A percentile compares a stretch with the other conserved stretches of the same genome.
These are phyloP conservation scores for Lachancea lanzarotensis DNA, from an alignment of 805 yeast species.

Conservation along the genomic window DNA sequence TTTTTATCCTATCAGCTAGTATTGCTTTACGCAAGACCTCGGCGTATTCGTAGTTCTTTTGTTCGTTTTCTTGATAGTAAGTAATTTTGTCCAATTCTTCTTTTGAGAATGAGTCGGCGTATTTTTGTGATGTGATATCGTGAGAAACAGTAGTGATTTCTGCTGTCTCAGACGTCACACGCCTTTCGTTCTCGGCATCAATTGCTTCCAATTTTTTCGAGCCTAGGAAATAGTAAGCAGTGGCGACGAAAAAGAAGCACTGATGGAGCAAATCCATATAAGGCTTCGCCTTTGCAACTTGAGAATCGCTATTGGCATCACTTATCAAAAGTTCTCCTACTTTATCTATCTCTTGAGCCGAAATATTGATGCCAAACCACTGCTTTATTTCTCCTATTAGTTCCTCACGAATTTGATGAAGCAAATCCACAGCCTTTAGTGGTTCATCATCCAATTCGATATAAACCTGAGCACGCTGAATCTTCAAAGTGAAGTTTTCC, in stretches of 20 bases:
- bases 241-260: constrained; percentile 67
- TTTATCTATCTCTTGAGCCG: neutral
- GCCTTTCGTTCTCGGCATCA: constrained; percentile 28
- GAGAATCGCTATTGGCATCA: neutral
- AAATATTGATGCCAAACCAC: constrained; percentile 11
- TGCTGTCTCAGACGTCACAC: constrained; percentile 1
- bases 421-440: constrained; percentile 40
- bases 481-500: constrained; percentile 36
- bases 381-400: constrained; percentile 23
- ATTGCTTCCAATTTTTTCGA: constrained; percentile 23
- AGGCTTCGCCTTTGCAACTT: constrained; percentile 15
- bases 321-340: neutral
- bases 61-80: constrained; percentile 42
- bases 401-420: constrained; percentile 37
- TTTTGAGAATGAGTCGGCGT: constrained; percentile 18
- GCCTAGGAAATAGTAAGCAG: constrained; percentile 28
- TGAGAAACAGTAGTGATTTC: neutral
- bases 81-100: constrained; percentile 27
- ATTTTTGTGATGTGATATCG: neutral
- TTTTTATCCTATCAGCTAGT: constrained; percentile 35
- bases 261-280: constrained; percentile 59
- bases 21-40: constrained; percentile 51
- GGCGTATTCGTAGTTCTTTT: constrained; percentile 50
- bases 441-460: constrained; percentile 53
- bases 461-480: constrained; percentile 61